A percentile compares a stretch with the other conserved stretches of the same genome.
phyloP scores from a whole-genome alignment of 2,329 filamentous ascomycete genomes.

The Gliomastix tumulicola region DNA sequence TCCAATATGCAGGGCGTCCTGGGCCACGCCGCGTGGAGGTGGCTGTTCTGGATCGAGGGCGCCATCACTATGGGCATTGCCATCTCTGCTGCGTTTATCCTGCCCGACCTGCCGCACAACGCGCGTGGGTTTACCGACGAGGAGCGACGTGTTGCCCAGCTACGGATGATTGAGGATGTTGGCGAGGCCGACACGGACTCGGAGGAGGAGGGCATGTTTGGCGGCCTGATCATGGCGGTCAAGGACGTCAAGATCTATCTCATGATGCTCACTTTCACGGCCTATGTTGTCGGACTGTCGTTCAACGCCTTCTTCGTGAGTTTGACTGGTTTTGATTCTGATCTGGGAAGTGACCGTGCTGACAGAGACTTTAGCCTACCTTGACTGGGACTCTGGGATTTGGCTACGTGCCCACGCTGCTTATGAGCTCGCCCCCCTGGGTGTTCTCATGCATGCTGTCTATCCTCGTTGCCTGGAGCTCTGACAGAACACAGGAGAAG shows the following conservation, averaged over 20 bases:
- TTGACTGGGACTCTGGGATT: conserved; percentile 47
- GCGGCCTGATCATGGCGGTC: conserved; percentile 49
- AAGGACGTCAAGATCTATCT: conserved; percentile 57
- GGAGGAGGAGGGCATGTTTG: conserved; percentile 38
- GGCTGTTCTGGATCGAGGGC: conserved; percentile 43
- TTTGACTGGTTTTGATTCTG: no score
- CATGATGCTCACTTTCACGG: conserved; percentile 55
- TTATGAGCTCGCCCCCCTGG: conserved; percentile 53
- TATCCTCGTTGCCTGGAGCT: conserved; percentile 45
- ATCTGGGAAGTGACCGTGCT: no score
- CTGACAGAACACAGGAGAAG: conserved; percentile 45
- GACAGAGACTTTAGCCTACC: conserved; percentile 37
- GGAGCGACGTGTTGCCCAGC: conserved; percentile 46
- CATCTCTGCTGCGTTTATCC: conserved; percentile 35
- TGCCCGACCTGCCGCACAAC: conserved; percentile 49
- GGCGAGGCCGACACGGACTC: conserved; percentile 47
- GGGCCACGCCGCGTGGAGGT: conserved; percentile 51
- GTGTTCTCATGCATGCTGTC: conserved; percentile 52
- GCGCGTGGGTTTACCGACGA: conserved; percentile 51
- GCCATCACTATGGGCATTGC: conserved; percentile 41
- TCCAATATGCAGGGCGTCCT: conserved; percentile 48
- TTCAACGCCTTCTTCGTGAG: conserved; percentile 58
- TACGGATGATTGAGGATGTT: conserved; percentile 50
- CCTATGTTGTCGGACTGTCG: conserved; percentile 50
- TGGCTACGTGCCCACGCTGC: conserved; percentile 40